These are phyloP conservation scores for Solidago caesia DNA, from an alignment of 129 eudicot species.

Conservation along the genomic window DNA sequence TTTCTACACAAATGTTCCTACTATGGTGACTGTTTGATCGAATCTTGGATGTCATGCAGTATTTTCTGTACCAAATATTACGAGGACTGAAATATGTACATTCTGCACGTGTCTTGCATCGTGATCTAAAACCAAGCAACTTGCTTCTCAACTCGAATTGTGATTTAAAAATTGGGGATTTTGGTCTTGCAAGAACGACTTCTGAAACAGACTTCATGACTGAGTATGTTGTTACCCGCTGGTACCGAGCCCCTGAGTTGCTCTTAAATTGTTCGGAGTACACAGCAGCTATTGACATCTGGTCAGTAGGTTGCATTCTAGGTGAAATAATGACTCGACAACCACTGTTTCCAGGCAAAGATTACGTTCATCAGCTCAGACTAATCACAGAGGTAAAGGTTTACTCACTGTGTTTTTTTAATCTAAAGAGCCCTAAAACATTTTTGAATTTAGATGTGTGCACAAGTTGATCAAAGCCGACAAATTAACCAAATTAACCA, in stretches of 20 bases:
- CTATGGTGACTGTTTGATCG: not conserved
- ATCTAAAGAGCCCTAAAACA: not conserved
- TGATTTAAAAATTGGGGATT: constrained; percentile 27
- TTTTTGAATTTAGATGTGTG: too few species aligned
- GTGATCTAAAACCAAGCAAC: constrained; percentile 32
- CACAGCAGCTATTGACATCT: constrained; percentile 31
- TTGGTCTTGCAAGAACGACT: constrained; percentile 32
- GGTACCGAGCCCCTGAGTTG: constrained; percentile 29
- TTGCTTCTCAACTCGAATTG: constrained; percentile 20
- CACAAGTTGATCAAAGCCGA: too few species aligned
- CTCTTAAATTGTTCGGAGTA: constrained; percentile 28
- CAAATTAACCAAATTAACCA: too few species aligned
- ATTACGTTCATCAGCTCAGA: constrained; percentile 29
- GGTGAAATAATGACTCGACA: constrained; percentile 23
- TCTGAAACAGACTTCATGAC: constrained; percentile 34
- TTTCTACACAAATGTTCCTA: not conserved
- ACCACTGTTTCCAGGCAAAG: constrained; percentile 27
- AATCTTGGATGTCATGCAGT: constrained; percentile 13
- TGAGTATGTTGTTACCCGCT: constrained; percentile 31
- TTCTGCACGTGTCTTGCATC: constrained; percentile 26
- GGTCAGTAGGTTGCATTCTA: constrained; percentile 32
- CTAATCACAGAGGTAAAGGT: constrained; percentile 27
- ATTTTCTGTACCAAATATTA: constrained; percentile 26
- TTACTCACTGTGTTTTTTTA: not conserved
- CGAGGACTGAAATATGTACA: constrained; percentile 27